Conservation (phyloP, 352 stramenopile species). For the Peronosclerospora sorghi region DNA sequence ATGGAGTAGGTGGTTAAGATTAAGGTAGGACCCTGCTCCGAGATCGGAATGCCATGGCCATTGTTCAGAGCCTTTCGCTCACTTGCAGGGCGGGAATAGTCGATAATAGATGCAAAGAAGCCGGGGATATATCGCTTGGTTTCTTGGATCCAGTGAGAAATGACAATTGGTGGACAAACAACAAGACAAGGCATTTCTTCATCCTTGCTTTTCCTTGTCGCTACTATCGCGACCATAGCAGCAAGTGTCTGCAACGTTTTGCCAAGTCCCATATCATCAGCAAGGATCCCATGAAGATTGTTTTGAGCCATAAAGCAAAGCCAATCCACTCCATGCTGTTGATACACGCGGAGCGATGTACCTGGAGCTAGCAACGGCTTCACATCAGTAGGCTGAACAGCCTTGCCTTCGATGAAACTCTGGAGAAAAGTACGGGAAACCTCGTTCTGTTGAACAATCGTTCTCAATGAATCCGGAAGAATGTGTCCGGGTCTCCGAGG, state of each 20-base stretch:
- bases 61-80: conserved; percentile 34
- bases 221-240: conserved; percentile 56
- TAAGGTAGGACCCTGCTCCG: conserved; percentile 14
- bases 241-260: conserved; percentile 95
- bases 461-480: conserved; percentile 8
- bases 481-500: conserved; percentile 1
- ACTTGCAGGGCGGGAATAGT: conserved; percentile 58
- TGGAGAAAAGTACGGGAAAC: conserved; percentile 61
- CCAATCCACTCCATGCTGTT: conserved; percentile 75
- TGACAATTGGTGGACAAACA: conserved; percentile 91
- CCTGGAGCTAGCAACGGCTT: conserved; percentile 16
- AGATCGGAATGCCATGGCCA: conserved; percentile 7
- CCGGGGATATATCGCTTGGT: conserved; percentile 72
- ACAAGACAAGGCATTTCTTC: conserved; percentile 44
- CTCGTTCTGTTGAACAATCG: conserved; percentile 34
- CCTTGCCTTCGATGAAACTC: conserved; percentile 45
- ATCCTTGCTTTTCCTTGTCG: not conserved
- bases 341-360: conserved; percentile 47
- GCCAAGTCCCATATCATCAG: conserved; percentile 85
- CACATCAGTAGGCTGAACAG: conserved; percentile 31
- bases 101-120: conserved; percentile 51
- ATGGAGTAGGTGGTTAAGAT: conserved; percentile 82
- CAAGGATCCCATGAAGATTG: conserved; percentile 67
- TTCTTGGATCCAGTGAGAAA: conserved; percentile 92
- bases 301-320: conserved; percentile 59